These are phyloP conservation scores for Colletotrichum trifolii DNA, from an alignment of 2,329 filamentous ascomycete genomes.

Conservation along the genomic window DNA sequence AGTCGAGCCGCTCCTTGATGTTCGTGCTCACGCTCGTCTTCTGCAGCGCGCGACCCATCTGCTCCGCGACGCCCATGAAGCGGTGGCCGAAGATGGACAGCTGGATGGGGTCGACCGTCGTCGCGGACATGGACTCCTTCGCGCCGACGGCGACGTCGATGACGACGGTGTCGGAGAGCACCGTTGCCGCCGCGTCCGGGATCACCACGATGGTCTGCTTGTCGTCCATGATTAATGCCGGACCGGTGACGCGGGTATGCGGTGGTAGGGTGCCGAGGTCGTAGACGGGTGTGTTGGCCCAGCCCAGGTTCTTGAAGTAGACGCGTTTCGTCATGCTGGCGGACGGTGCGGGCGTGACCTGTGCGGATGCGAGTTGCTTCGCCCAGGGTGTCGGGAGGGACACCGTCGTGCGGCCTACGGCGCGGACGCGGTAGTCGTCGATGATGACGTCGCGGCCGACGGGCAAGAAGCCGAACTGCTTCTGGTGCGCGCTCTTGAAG, in stretches of 20 bases:
- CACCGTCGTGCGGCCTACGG: slow-evolving; percentile 42
- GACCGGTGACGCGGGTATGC: slow-evolving; percentile 71
- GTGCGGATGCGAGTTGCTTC: slow-evolving; percentile 17
- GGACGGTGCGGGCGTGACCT: slow-evolving; percentile 8
- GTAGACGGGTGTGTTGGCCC: slow-evolving; percentile 71
- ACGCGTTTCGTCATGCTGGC: slow-evolving; percentile 33
- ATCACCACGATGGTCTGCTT: slow-evolving; percentile 79
- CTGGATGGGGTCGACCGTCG: slow-evolving; percentile 73
- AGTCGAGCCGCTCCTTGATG: slow-evolving; percentile 84
- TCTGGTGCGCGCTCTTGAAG: slow-evolving; percentile 50
- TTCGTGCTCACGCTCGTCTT: slow-evolving; percentile 83
- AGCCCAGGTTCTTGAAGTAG: slow-evolving; percentile 36
- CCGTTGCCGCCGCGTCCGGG: slow-evolving; percentile 64
- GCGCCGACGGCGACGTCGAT: slow-evolving; percentile 41
- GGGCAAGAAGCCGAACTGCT: slow-evolving; percentile 55
- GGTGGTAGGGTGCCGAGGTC: slow-evolving; percentile 71
- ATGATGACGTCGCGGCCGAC: slow-evolving; percentile 51
- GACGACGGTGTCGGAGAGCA: slow-evolving; percentile 57
- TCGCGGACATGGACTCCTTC: slow-evolving; percentile 31
- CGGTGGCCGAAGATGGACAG: slow-evolving; percentile 82
- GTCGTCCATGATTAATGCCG: slow-evolving; percentile 75
- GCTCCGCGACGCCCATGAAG: slow-evolving; percentile 87
- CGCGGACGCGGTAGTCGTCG: slow-evolving; percentile 56
- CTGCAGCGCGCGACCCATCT: slow-evolving; percentile 84
- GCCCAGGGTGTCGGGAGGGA: slow-evolving; percentile 23